Base-by-base conservation (phyloP, 148 eudicot genomes). In the Polygonum maritimum region DNA sequence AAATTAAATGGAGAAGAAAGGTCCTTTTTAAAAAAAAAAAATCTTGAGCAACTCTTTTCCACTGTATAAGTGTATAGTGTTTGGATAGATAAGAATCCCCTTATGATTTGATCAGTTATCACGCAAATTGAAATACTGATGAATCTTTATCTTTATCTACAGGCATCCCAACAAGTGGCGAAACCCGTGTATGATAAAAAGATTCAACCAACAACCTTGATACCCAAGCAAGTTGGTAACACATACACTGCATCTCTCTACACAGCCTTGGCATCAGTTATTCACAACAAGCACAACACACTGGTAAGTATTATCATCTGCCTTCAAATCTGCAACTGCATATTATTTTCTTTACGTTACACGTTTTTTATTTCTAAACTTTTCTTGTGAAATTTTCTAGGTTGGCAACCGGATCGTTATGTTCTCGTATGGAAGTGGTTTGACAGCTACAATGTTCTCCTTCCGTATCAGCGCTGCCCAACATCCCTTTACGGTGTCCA, bases 371-470 rank as follows among this genome's bases (percentile, higher is more conserved):
- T 5, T 6, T 36, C 21, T 67, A 38, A 6, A 71, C 45, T 36
- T 69, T 14, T 48, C n/a, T 40, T 71, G 54, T 0, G 13, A 72
- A 21, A 12, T 21, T 72, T 9, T 75, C 36, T 78, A 94, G 98
- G 89, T 81, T 6, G 98, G 97, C 10, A 83, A 92, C 75, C 85
- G 99, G 79, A 84, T 89, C 26, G 72, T 95, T 22, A 85, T 95
- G 94, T 95, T 95, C 79, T 95, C 99, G 1, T 95, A 95, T 74
- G 99, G 99, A 48, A 95, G 99, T 83, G 99, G 99, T 40, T 79
- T 85, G 75, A 77, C 88, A 31, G 94, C 99, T 45, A 90, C 99
- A 62, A 89, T 95, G 98, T 95, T 95, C 80, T 95, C 99, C 73
- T 79, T 95, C 77, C 85, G 74, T 18, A 48, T 95, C 15, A 82